phyloP scores from a whole-genome alignment of 306 rosid genomes.

The Prunus mira region DNA sequence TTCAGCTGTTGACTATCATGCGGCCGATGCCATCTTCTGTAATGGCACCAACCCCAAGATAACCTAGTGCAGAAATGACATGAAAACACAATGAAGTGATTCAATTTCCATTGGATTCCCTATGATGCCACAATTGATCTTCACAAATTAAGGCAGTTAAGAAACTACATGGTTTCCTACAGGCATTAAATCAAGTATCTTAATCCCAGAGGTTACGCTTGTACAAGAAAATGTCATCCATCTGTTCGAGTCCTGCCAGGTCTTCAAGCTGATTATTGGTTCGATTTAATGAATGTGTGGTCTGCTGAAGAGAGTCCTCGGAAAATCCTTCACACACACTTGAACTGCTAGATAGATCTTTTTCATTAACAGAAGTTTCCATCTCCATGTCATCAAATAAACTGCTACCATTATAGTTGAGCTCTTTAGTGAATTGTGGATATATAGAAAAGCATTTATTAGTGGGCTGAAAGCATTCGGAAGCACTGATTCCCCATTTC shows the following conservation, averaged over 20 bases:
- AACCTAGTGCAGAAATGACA: conserved; percentile 32
- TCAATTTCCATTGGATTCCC: conserved; percentile 43
- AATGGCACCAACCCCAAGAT: conserved; percentile 25
- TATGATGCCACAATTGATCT: conserved; percentile 31
- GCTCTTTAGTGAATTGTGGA: conserved; percentile 29
- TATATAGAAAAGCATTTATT: conserved; percentile 29
- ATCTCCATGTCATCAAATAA: conserved; percentile 39
- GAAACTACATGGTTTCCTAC: conserved; percentile 46
- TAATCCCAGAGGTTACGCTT: conserved; percentile 65
- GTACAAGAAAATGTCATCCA: conserved; percentile 80
- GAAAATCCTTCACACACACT: conserved; percentile 49
- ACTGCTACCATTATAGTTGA: conserved; percentile 32
- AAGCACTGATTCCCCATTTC: conserved; percentile 53
- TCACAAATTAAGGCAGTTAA: conserved; percentile 35
- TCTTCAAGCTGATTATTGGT: conserved; percentile 47
- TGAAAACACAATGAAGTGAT: conserved; percentile 45
- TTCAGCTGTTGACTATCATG: conserved; percentile 18
- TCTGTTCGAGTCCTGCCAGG: conserved; percentile 46
- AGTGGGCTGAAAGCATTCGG: conserved; percentile 36
- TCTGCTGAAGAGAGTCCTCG: conserved; percentile 41
- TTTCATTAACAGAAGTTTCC: conserved; percentile 40
- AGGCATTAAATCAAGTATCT: conserved; percentile 53
- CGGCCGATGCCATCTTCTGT: neutral
- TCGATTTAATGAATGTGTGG: conserved; percentile 26
- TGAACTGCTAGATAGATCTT: conserved; percentile 50